Conservation (phyloP, 768 basidiomycete species). For the Boletus subparvulus region DNA sequence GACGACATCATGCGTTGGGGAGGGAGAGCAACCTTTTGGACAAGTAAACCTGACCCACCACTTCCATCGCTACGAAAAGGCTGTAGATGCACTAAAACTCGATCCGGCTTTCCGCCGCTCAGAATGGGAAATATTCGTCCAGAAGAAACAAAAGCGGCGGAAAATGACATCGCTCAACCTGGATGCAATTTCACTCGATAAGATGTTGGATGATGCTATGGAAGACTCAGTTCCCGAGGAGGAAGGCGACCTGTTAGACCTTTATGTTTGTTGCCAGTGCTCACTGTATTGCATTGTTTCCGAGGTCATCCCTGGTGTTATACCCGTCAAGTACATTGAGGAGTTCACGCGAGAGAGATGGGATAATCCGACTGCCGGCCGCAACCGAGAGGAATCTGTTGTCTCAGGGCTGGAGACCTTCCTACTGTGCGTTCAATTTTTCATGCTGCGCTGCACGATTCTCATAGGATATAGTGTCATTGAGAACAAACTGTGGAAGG, state of each 20-base stretch:
- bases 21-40: constrained; percentile 46
- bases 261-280: constrained; percentile 86
- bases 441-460: not conserved
- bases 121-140: constrained; percentile 57
- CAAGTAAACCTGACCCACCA: constrained; percentile 70
- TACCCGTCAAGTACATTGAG: constrained; percentile 61
- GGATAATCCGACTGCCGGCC: constrained; percentile 56
- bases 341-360: constrained; percentile 63
- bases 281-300: constrained; percentile 71
- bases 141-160: constrained; percentile 53
- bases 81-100: constrained; percentile 67
- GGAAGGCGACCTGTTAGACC: constrained; percentile 63
- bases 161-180: constrained; percentile 45
- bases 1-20: constrained; percentile 52
- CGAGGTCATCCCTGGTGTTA: constrained; percentile 68
- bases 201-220: constrained; percentile 30
- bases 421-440: constrained; percentile 49
- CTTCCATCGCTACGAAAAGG: constrained; percentile 72
- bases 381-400: constrained; percentile 54
- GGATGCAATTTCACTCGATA: constrained; percentile 23
- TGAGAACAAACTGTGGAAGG: constrained; percentile 74
- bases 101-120: constrained; percentile 58
- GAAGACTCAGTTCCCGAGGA: constrained; percentile 33
- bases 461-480: constrained; percentile 50
- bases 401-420: constrained; percentile 64